Percentiles rank a stretch among this genome's conserved stretches.
phyloP scores from a whole-genome alignment of 495 filamentous ascomycete species.

The Lepraria neglecta region DNA sequence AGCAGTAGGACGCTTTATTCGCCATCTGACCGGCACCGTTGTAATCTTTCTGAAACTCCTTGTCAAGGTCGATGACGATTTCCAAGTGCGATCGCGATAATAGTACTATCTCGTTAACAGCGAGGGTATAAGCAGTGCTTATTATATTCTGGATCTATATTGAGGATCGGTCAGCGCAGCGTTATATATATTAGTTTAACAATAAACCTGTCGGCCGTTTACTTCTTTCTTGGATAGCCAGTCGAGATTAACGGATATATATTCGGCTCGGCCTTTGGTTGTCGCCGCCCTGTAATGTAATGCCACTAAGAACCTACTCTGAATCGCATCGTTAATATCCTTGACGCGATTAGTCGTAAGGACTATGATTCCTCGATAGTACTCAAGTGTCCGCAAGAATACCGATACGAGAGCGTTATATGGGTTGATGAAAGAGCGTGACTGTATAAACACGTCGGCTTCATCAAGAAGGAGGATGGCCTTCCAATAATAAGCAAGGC shows the following conservation, averaged over 20 bases:
- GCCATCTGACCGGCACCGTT: background rate
- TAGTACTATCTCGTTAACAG: slow-evolving; percentile 3
- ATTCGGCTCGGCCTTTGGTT: background rate
- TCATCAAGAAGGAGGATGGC: slow-evolving; percentile 33
- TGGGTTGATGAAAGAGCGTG: slow-evolving; percentile 25
- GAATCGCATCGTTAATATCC: slow-evolving; percentile 18
- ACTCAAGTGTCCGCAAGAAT: slow-evolving; percentile 21
- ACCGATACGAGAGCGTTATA: slow-evolving; percentile 46
- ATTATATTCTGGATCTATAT: slow-evolving; percentile 19
- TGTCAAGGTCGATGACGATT: slow-evolving; percentile 15
- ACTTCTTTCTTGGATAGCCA: slow-evolving; percentile 4
- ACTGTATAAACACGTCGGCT: slow-evolving; percentile 32
- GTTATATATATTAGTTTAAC: slow-evolving; percentile 1
- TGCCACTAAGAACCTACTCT: slow-evolving; percentile 15
- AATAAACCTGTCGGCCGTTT: slow-evolving; percentile 12
- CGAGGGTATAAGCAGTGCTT: slow-evolving; percentile 3
- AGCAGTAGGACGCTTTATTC: background rate
- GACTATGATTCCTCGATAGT: slow-evolving; percentile 21
- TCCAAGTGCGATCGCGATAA: slow-evolving; percentile 13
- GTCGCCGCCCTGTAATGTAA: slow-evolving; percentile 12
- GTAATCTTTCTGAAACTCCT: slow-evolving; percentile 15
- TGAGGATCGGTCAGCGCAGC: slow-evolving; percentile 5
- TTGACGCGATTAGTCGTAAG: slow-evolving; percentile 22
- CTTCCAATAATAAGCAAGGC: slow-evolving; percentile 29
- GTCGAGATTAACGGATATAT: background rate